Percentiles rank a stretch among this genome's conserved stretches.
phyloP scores from a whole-genome alignment of 148 eudicot species.

The Cornus suecica region DNA sequence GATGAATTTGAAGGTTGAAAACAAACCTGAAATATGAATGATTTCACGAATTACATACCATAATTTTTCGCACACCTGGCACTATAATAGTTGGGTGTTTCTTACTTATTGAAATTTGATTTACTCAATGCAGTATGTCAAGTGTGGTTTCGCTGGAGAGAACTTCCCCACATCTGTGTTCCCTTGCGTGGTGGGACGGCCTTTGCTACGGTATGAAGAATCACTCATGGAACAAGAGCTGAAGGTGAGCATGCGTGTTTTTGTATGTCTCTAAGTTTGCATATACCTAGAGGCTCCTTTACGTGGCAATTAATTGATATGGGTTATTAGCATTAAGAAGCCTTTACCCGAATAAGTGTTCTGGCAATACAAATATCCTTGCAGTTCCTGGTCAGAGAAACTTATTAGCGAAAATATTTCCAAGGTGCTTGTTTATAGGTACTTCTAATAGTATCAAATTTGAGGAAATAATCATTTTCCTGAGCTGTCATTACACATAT shows the following conservation, averaged over 20 bases:
- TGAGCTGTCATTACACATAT: background rate
- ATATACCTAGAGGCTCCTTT: too few relatives aligned
- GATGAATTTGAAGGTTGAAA: background rate
- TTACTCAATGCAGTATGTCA: conserved; percentile 78
- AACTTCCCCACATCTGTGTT: conserved; percentile 98
- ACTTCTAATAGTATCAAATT: background rate
- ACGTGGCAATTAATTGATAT: background rate
- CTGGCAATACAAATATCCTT: background rate
- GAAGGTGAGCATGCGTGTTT: conserved; percentile 40
- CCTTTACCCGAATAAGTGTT: background rate
- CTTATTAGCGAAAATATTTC: background rate
- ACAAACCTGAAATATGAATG: background rate
- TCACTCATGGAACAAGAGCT: conserved; percentile 92
- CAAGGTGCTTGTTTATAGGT: background rate
- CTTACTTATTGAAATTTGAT: background rate
- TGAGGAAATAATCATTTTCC: too few relatives aligned
- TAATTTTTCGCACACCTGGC: background rate
- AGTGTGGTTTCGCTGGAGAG: conserved; percentile 98
- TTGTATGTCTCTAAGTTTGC: background rate
- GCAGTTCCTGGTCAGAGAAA: background rate
- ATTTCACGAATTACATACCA: background rate
- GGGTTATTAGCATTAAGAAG: background rate
- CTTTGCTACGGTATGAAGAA: conserved; percentile 92
- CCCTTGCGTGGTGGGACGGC: conserved; percentile 95
- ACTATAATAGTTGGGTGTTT: background rate